Conservation (phyloP, 495 filamentous ascomycete genomes). For the Margaritispora aquatica region DNA sequence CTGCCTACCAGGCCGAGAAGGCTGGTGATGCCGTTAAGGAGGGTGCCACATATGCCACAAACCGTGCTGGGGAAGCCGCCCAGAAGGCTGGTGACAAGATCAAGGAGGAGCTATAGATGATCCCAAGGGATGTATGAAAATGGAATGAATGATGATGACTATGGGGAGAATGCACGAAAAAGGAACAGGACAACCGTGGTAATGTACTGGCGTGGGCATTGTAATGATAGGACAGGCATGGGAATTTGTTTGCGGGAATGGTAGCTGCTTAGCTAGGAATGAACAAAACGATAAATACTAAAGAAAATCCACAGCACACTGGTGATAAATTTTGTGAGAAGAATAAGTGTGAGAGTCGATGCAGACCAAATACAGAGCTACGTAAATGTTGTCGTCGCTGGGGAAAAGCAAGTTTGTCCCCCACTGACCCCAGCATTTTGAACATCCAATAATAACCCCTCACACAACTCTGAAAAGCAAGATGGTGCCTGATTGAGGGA, state of each 20-base stretch:
- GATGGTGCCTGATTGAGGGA: not conserved
- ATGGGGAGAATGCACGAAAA: conserved; percentile 1
- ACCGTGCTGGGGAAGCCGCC: conserved; percentile 29
- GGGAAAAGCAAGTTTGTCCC: not conserved
- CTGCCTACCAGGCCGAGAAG: conserved; percentile 31
- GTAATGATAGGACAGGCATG: not conserved
- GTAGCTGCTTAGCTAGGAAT: not conserved
- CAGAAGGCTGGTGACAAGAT: conserved; percentile 24
- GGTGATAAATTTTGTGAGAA: too few species aligned
- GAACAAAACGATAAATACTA: not conserved
- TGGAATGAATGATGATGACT: not conserved
- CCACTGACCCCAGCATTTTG: not conserved
- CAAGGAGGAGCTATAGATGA: conserved; percentile 26
- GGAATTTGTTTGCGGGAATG: not conserved
- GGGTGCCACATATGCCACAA: conserved; percentile 23
- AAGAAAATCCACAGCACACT: too few species aligned
- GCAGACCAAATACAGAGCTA: not conserved
- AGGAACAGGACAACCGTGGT: too few species aligned
- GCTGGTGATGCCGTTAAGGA: conserved; percentile 21
- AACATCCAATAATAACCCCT: not conserved
- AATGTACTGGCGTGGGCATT: not conserved
- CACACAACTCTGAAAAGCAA: not conserved
- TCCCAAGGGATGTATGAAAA: not conserved
- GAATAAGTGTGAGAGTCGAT: not conserved
- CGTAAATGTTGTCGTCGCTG: not conserved